Conservation (phyloP, 192 early-diverging fungal genomes). For the Dissophora globulifera region DNA sequence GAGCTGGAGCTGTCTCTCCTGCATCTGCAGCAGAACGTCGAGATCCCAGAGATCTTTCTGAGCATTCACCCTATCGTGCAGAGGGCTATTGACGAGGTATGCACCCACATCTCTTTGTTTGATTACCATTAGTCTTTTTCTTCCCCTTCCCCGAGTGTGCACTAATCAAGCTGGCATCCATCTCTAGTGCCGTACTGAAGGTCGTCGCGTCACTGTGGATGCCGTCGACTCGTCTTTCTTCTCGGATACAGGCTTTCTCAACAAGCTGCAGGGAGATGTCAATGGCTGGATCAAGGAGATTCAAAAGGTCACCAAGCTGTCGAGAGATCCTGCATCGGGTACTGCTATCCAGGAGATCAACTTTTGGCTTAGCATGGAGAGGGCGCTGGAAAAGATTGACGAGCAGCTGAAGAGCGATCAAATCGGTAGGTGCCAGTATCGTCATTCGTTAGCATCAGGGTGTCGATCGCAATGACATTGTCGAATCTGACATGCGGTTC, state of each 20-base stretch:
- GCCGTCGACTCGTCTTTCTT: constrained; percentile 75
- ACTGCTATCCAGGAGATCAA: constrained; percentile 98
- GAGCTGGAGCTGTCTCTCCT: constrained; percentile 96
- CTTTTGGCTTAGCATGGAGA: constrained; percentile 99
- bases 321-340: constrained; percentile 90
- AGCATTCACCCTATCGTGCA: constrained; percentile 88
- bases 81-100: constrained; percentile 69
- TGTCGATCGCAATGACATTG: too few species aligned
- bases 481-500: too few species aligned
- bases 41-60: constrained; percentile 93
- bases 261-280: constrained; percentile 94
- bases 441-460: too few species aligned
- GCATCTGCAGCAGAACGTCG: constrained; percentile 97
- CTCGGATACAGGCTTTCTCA: constrained; percentile 88
- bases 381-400: constrained; percentile 91
- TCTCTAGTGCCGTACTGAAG: constrained; percentile 68
- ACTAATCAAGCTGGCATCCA: neutral
- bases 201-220: constrained; percentile 76
- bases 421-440: constrained; percentile 60
- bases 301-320: constrained; percentile 96
- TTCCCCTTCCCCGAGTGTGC: too few species aligned
- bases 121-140: too few species aligned
- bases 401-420: constrained; percentile 94
- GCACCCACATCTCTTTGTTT: too few species aligned
- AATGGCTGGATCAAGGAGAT: constrained; percentile 99